Base-by-base conservation (phyloP, 305 asterid genomes). In the Fraxinus platypoda region DNA sequence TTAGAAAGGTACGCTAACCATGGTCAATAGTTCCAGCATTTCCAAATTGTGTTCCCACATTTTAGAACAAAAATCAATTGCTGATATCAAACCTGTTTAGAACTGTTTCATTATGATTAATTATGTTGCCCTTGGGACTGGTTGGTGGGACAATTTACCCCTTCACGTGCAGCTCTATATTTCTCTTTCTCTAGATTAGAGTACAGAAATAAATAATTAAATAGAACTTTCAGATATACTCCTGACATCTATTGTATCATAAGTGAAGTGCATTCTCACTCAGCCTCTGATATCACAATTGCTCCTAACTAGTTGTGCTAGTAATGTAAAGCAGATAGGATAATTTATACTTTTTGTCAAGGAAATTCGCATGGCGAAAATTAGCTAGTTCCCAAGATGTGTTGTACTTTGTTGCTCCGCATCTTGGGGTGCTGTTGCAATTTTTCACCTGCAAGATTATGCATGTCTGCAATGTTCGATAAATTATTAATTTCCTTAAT, bases 1-100 rank as follows among this genome's bases (percentile, higher is more conserved):
- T 81, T 89, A 62, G 92, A 90, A 78, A 94, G 99, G 99, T 94
- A 89, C 74, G 85, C 38, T 21, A 62, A 49, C 26, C 43, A 66
- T 25, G 57, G 21, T 59, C 57, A 66, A 37, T 62, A 21, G 70
- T 71, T 81, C 64, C 71, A 23, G 76, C 41, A 71, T 62, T 43
- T 72, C 25, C n/a, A 62, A 21, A 62, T 62, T 23, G 13, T 21
- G 79, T 72, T 31, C 11, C 26, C 41, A 26, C 26, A 31, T 30
- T 13, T 43, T 4, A 31, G 49, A 33, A 66, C 38, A 71, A 26
- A 59, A 25, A 43, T 74, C 37, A 79, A 59, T 17, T 82, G 77
- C 28, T 13, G 54, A 41, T 74, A 25, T 54, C 43, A 59, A 54
- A 35, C 76, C 33, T 49, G 28, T 31, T 79, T 66, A 78, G 46